Evolutionary conservation across 73 alveolate genomes (phyloP).

Genomic region (Paramecium bursaria): DNA sequence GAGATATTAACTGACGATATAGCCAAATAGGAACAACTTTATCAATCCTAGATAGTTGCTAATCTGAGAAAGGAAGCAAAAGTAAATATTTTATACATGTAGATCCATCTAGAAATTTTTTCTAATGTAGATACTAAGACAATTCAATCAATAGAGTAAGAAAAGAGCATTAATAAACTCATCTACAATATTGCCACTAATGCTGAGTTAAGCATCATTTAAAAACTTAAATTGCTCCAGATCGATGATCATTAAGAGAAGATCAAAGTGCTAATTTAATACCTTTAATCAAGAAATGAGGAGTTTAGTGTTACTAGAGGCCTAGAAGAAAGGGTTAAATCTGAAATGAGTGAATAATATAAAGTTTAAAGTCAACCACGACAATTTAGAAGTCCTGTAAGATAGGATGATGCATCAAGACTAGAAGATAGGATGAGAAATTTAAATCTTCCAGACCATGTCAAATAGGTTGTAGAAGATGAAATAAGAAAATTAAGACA

Average conservation of each 20-base stretch:
- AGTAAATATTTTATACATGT: neutral
- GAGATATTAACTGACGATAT: slow-evolving; percentile 20
- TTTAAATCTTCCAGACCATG: slow-evolving; percentile 81
- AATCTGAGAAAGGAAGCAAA: neutral
- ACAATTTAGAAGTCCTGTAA: no score
- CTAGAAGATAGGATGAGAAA: slow-evolving; percentile 72
- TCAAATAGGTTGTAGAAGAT: slow-evolving; percentile 72
- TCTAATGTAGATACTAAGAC: slow-evolving; percentile 33
- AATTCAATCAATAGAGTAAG: slow-evolving; percentile 49
- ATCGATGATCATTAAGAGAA: slow-evolving; percentile 48
- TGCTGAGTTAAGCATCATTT: slow-evolving; percentile 17
- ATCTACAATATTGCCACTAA: slow-evolving; percentile 50
- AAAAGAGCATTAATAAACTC: slow-evolving; percentile 49
- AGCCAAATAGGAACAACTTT: neutral
- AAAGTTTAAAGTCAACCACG: no score
- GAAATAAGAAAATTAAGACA: slow-evolving; percentile 75
- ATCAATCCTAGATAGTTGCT: neutral
- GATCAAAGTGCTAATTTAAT: slow-evolving; percentile 10
- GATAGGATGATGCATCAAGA: slow-evolving; percentile 64
- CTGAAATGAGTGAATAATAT: no score
- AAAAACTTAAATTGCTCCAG: slow-evolving; percentile 32
- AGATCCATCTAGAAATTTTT: slow-evolving; percentile 50
- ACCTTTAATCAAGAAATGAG: slow-evolving; percentile 23
- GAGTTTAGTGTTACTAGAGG: slow-evolving; percentile 59
- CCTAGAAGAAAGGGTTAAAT: slow-evolving; percentile 54